Evolutionary conservation across 2,329 filamentous ascomycete species (phyloP).

Genomic region (Colletotrichum somersetense): DNA sequence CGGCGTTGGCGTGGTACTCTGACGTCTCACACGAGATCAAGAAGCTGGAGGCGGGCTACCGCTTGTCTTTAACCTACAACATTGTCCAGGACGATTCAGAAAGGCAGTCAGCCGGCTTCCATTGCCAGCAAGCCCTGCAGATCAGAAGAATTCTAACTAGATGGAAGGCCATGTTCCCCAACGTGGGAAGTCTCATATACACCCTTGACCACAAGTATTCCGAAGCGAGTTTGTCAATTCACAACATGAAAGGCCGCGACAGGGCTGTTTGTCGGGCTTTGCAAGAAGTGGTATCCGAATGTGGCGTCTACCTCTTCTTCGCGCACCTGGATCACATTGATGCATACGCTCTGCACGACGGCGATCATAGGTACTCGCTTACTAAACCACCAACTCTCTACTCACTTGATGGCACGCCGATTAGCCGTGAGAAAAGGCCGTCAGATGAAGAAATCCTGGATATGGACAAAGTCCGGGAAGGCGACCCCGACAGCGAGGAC

Average conservation of each 20-base stretch:
- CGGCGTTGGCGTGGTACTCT: background rate
- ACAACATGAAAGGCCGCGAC: background rate
- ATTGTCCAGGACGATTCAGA: background rate
- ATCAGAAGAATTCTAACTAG: background rate
- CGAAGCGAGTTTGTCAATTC: background rate
- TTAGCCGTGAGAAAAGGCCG: background rate
- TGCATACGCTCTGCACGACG: background rate
- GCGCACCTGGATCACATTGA: background rate
- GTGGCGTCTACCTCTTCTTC: background rate
- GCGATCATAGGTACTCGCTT: background rate
- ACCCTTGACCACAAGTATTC: background rate
- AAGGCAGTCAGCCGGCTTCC: background rate
- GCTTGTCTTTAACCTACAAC: background rate
- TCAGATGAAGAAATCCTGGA: background rate
- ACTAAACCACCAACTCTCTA: background rate
- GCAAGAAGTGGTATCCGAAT: background rate
- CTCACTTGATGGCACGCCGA: background rate
- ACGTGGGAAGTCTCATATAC: background rate
- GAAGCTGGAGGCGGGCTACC: background rate
- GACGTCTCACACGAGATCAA: background rate
- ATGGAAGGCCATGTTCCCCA: background rate
- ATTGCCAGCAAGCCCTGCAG: background rate
- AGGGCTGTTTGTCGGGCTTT: background rate
- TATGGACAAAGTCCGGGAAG: background rate
- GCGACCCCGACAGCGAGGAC: background rate